Conservation (phyloP, 441 rosid species). For the Populus hybrid region DNA sequence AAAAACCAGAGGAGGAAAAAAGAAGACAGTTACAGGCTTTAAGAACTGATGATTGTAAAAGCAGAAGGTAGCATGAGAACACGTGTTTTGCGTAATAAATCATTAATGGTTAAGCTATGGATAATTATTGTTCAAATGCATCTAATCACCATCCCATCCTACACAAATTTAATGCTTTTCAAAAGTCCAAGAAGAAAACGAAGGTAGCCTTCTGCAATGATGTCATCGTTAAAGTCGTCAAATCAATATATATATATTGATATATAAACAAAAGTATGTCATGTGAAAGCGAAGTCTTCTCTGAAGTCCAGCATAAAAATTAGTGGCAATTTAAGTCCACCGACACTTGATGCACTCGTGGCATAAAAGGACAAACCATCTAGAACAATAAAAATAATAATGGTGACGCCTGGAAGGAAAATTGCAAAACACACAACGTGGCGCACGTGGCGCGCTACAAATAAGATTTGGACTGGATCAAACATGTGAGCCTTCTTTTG, state of each 20-base stretch:
- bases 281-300: background rate
- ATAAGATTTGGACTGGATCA: too few relatives aligned
- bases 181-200: background rate
- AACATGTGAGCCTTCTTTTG: too few relatives aligned
- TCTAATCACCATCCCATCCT: background rate
- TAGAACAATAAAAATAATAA: background rate
- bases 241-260: too few relatives aligned
- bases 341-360: background rate
- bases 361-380: background rate
- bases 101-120: background rate
- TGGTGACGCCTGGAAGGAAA: background rate
- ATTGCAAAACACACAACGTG: background rate
- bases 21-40: too few relatives aligned
- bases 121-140: background rate
- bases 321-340: background rate
- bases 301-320: background rate
- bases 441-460: background rate
- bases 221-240: too few relatives aligned
- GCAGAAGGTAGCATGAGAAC: background rate
- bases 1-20: too few relatives aligned
- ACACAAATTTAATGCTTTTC: background rate
- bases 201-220: too few relatives aligned
- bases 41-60: background rate
- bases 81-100: background rate
- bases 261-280: background rate